Percentiles rank a stretch among this genome's conserved stretches.
Conservation (phyloP, 1,139 yeast species). For the Kodamaea plutei region DNA sequence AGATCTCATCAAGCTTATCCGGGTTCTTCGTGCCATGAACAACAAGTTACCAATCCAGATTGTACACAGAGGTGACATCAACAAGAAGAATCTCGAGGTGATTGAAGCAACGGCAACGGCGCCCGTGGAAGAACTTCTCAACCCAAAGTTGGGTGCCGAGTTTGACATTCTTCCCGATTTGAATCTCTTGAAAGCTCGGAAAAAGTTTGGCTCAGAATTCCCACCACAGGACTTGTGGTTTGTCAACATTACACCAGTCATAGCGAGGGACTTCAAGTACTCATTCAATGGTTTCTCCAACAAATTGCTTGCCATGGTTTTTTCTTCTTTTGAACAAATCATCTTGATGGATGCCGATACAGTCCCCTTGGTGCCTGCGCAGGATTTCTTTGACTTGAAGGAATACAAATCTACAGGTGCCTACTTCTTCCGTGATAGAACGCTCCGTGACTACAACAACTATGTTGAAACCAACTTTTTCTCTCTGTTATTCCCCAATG, state of each 20-base stretch:
- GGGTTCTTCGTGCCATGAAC: constrained; percentile 38
- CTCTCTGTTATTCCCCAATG: constrained; percentile 36
- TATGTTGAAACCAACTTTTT: constrained; percentile 49
- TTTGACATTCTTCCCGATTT: constrained; percentile 21
- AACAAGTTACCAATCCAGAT: constrained; percentile 41
- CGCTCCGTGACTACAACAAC: constrained; percentile 37
- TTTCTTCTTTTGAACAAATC: constrained; percentile 48
- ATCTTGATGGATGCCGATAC: constrained; percentile 54
- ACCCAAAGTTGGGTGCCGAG: constrained; percentile 16
- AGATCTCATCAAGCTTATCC: constrained; percentile 32
- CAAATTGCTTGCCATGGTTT: constrained; percentile 45
- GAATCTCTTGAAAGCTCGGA: constrained; percentile 15
- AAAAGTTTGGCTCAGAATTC: constrained; percentile 30
- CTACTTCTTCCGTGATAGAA: constrained; percentile 36
- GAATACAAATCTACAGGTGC: constrained; percentile 32
- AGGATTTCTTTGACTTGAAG: constrained; percentile 26
- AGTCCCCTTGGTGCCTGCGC: constrained; percentile 40
- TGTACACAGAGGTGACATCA: constrained; percentile 32
- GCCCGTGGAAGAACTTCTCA: constrained; percentile 23
- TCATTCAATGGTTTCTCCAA: constrained; percentile 41
- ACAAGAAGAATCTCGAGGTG: constrained; percentile 17
- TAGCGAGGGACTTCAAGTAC: constrained; percentile 23
- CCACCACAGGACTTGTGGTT: constrained; percentile 47
- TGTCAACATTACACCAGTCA: constrained; percentile 30
- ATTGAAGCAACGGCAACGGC: constrained; percentile 31